These are phyloP conservation scores for Vigna hirtella DNA, from an alignment of 306 rosid species.

Conservation along the genomic window DNA sequence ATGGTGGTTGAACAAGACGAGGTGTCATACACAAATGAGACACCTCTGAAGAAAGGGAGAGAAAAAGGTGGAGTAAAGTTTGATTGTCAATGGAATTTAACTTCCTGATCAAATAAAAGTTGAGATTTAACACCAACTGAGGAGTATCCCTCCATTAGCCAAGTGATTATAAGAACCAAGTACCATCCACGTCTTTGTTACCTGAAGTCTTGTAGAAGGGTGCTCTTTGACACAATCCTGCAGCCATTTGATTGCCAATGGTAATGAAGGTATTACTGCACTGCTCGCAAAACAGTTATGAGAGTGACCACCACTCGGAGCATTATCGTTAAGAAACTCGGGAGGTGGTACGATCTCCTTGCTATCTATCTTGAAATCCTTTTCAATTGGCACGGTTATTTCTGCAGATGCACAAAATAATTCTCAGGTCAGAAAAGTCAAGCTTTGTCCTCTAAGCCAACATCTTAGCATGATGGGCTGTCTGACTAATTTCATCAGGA, in stretches of 20 bases:
- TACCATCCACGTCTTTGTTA: constrained; percentile 21
- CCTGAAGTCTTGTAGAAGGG: constrained; percentile 70
- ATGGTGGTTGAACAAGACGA: constrained; percentile 7
- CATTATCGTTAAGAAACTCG: constrained; percentile 57
- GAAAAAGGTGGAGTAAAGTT: neutral
- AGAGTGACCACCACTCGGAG: constrained; percentile 43
- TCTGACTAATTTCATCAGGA: constrained; percentile 33
- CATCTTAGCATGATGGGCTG: neutral
- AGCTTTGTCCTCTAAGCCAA: constrained; percentile 13
- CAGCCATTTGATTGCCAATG: constrained; percentile 73
- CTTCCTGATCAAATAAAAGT: neutral
- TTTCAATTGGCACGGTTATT: constrained; percentile 42
- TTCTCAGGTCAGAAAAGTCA: constrained; percentile 29
- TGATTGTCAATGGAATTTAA: constrained; percentile 7
- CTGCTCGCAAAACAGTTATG: constrained; percentile 49
- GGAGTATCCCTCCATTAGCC: neutral
- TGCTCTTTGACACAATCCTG: constrained; percentile 69
- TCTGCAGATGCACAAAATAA: constrained; percentile 54
- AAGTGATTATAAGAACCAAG: constrained; percentile 22
- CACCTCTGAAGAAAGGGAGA: constrained; percentile 1
- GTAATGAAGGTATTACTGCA: constrained; percentile 81
- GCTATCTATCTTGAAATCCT: constrained; percentile 47
- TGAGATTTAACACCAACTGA: constrained; percentile 17
- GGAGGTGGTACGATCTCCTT: constrained; percentile 49
- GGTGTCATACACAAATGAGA: neutral